Conservation (phyloP, 2,329 filamentous ascomycete species). For the Ophiosphaerella korrae region DNA sequence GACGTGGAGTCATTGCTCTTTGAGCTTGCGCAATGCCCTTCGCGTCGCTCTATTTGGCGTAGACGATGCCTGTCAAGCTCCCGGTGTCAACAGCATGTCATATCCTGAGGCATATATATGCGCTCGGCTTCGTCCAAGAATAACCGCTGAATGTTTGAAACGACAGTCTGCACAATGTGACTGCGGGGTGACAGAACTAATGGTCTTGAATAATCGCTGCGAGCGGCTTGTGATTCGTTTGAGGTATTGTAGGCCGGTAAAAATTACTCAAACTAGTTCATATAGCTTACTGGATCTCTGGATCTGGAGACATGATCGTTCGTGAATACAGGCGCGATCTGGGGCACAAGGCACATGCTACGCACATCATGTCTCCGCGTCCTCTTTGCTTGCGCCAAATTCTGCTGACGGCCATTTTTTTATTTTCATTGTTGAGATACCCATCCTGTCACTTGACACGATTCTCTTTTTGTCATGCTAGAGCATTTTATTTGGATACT, state of each 20-base stretch:
- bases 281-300: slow-evolving; percentile 5
- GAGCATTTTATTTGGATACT: slow-evolving; percentile 4
- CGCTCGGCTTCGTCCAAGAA: no score
- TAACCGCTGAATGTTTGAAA: no score
- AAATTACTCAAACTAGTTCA: not conserved
- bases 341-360: not conserved
- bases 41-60: not conserved
- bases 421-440: slow-evolving; percentile 4
- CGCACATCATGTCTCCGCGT: not conserved
- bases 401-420: not conserved
- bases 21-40: not conserved
- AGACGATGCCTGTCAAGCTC: not conserved
- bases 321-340: not conserved
- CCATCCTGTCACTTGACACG: slow-evolving; percentile 2
- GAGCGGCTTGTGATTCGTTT: no score
- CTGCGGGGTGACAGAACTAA: no score
- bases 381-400: not conserved
- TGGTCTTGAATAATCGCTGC: no score
- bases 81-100: not conserved
- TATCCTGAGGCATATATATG: no score
- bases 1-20: slow-evolving; percentile 2
- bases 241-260: no score
- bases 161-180: no score
- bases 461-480: slow-evolving; percentile 1
- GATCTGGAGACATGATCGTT: slow-evolving; percentile 6